Evolutionary conservation across 306 rosid species (phyloP).

Genomic region (Canavalia gladiata): DNA sequence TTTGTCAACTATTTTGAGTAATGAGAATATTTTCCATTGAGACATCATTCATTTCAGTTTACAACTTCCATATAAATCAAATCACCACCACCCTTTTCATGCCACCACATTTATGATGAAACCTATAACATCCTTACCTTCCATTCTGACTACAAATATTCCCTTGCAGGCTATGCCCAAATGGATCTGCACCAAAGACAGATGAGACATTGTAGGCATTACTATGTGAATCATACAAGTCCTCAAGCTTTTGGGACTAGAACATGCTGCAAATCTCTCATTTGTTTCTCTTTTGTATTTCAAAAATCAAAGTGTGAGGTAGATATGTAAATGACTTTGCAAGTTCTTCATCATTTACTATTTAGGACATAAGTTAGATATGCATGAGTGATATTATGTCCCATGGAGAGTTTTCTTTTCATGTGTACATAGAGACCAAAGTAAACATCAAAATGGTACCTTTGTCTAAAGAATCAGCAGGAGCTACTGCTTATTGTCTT

Average conservation of each 20-base stretch:
- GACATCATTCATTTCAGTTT: constrained; percentile 40
- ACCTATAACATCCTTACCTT: constrained; percentile 41
- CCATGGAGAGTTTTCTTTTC: not conserved
- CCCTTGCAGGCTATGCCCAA: constrained; percentile 42
- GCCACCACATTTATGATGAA: constrained; percentile 38
- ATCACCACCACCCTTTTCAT: constrained; percentile 38
- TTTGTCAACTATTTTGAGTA: constrained; percentile 32
- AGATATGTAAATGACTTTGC: not conserved
- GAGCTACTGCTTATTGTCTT: constrained; percentile 50
- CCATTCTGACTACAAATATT: constrained; percentile 37
- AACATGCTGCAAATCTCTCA: constrained; percentile 21
- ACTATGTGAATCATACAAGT: constrained; percentile 37
- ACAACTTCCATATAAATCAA: constrained; percentile 38
- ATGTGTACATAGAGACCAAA: constrained; percentile 43
- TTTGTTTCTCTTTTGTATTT: constrained; percentile 40
- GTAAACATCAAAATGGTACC: constrained; percentile 60
- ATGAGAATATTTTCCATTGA: constrained; percentile 38
- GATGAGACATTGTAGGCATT: constrained; percentile 28
- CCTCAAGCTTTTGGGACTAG: constrained; percentile 10
- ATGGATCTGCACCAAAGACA: constrained; percentile 51
- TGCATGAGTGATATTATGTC: constrained; percentile 12
- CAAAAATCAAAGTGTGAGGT: constrained; percentile 32
- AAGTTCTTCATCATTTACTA: constrained; percentile 41
- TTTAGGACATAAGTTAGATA: constrained; percentile 36
- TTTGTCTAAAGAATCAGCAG: constrained; percentile 46